Conservation (phyloP, 495 filamentous ascomycete genomes). For the Neurospora tetrasperma region DNA sequence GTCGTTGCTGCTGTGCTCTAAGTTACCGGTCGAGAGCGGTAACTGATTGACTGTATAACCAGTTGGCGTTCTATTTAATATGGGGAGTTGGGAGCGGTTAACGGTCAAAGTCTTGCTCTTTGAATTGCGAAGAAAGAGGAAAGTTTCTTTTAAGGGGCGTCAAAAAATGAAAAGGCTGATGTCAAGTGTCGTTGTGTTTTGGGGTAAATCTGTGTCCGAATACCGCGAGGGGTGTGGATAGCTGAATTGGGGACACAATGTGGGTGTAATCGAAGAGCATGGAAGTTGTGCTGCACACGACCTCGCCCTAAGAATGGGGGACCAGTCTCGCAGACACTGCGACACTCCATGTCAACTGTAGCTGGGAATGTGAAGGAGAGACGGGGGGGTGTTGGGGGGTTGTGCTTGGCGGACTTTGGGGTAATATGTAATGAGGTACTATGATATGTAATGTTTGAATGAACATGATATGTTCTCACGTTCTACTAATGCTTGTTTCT, state of each 20-base stretch:
- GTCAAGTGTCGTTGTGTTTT: not conserved
- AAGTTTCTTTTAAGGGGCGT: not conserved
- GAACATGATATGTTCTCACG: not conserved
- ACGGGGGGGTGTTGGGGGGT: not conserved
- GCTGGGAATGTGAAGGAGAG: not conserved
- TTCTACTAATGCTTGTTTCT: not conserved
- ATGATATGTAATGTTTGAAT: not conserved
- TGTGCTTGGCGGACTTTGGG: not conserved
- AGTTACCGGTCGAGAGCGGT: not conserved
- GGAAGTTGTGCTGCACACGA: not conserved
- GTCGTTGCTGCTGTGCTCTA: conserved; percentile 26
- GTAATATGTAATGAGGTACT: conserved; percentile 6
- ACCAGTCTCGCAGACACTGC: not conserved
- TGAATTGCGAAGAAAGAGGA: not conserved
- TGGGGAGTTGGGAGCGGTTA: not conserved
- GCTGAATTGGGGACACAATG: not conserved
- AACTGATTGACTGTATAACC: not conserved
- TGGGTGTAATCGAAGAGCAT: not conserved
- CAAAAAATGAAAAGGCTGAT: not conserved
- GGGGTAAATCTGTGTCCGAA: not conserved
- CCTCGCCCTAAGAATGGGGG: not conserved
- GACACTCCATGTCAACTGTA: not conserved
- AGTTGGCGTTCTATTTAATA: not conserved
- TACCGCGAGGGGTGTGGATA: not conserved
- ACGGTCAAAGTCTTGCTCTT: not conserved